These are phyloP conservation scores for Colletotrichum plurivorum DNA, from an alignment of 2,329 filamentous ascomycete genomes.

Conservation along the genomic window DNA sequence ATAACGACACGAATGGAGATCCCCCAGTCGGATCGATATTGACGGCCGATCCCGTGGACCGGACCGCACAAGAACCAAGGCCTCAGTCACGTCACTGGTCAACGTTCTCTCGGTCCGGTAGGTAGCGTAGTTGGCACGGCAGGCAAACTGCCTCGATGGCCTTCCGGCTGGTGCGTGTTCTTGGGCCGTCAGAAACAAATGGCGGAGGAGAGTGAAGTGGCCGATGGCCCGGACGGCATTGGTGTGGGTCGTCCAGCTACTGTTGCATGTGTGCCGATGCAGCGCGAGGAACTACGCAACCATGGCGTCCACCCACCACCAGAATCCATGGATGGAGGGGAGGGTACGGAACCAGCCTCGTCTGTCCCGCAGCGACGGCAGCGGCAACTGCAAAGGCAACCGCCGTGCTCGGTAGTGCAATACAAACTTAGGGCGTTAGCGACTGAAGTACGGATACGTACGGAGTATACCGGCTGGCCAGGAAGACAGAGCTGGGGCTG, in stretches of 20 bases:
- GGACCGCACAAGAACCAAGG: too few species aligned
- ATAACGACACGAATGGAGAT: not conserved
- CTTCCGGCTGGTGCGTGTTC: too few species aligned
- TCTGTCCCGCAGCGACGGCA: slow-evolving; percentile 26
- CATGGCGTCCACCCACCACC: not conserved
- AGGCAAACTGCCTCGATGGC: too few species aligned
- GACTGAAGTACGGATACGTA: not conserved
- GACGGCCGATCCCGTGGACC: too few species aligned
- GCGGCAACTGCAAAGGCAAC: slow-evolving; percentile 8
- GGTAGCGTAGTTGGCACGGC: too few species aligned
- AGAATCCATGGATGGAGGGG: not conserved
- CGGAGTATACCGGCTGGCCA: slow-evolving; percentile 10
- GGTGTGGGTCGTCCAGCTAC: not conserved
- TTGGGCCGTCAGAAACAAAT: too few species aligned
- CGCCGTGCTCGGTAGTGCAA: not conserved
- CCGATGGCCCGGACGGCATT: not conserved
- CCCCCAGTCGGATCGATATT: not conserved
- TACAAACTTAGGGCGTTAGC: not conserved
- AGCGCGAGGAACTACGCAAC: not conserved
- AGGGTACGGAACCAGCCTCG: not conserved
- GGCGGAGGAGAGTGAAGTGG: too few species aligned
- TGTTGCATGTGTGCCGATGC: slow-evolving; percentile 3
- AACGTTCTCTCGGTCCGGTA: too few species aligned
- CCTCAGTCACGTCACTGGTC: too few species aligned
- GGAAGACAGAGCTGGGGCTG: slow-evolving; percentile 23